Base-by-base conservation (phyloP, 108 stramenopile genomes). In the Cyclotella atomus region DNA sequence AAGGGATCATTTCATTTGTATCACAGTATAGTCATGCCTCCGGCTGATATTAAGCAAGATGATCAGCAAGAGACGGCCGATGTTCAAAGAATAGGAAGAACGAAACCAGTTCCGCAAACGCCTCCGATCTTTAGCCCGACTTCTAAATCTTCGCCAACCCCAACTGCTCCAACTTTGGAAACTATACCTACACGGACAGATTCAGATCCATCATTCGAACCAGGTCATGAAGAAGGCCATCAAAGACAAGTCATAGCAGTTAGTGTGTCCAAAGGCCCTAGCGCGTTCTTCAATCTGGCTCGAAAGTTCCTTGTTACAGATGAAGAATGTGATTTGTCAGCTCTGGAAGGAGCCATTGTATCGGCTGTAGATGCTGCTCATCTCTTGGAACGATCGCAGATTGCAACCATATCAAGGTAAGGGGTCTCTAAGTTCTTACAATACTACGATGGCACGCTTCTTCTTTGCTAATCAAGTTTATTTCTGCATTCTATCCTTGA, bases 341-440 rank as follows among this genome's bases (percentile, higher is more conserved):
- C 92, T 33, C 63, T 93, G 12, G 92, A 93, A 78, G 92, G 92
- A 53, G 92, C 92, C 7, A 93, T 93, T 36, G 92, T 93, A 23
- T 87, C 89, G 55, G 92, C 92, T 28, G 86, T 93, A 46, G 92
- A 93, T 79, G 89, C 92, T 10, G 92, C 92, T 59, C 89, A 93
- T 79, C 80, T 93, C 8, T 76, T 93, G 50, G 92, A 93, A 62
- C 70, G 92, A 63, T 89, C 89, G 5, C 86, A 91, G 64, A 84
- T 93, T 28, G 92, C 89, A 36, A 88, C 86, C 17, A 89, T 93
- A 32, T 82, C 82, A 12, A 77, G 89, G 92, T 93, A 72, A 57
- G 88, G 60, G 12, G 25, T 21, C 24, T 28, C 44, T 41, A 20
- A 15, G n/a, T 34, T 43, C 49, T 23, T 50, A 43, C 25, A 28